Evolutionary conservation across 768 basidiomycete species (phyloP).

Genomic region (Butyriboletus loyo): DNA sequence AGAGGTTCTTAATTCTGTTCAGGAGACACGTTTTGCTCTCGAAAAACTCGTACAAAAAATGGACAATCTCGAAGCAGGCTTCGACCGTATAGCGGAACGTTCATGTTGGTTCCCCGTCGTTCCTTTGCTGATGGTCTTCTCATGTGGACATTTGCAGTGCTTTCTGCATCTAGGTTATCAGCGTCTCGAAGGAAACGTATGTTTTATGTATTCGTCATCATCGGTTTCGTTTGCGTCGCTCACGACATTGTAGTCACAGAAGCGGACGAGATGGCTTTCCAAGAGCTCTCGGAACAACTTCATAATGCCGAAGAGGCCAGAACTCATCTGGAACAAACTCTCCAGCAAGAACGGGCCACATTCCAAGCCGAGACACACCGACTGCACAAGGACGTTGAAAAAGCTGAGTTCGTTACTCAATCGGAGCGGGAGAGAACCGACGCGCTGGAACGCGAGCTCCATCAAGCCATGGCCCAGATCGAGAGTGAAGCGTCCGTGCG

Average conservation of each 20-base stretch:
- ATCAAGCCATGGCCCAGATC: conserved; percentile 56
- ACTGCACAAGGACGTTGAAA: conserved; percentile 45
- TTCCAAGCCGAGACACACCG: conserved; percentile 56
- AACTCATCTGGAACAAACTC: conserved; percentile 50
- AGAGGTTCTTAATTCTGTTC: conserved; percentile 52
- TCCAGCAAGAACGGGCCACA: conserved; percentile 55
- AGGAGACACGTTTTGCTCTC: conserved; percentile 57
- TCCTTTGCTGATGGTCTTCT: neutral
- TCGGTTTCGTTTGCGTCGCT: conserved; percentile 1
- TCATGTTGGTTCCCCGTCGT: conserved; percentile 52
- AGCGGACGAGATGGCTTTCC: conserved; percentile 71
- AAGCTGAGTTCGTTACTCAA: conserved; percentile 35
- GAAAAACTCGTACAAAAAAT: conserved; percentile 73
- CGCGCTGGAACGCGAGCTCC: conserved; percentile 61
- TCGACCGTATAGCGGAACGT: conserved; percentile 84
- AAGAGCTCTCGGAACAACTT: conserved; percentile 69
- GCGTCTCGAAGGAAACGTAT: conserved; percentile 69
- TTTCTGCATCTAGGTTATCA: conserved; percentile 71
- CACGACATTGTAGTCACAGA: conserved; percentile 51
- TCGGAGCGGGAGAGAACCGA: conserved; percentile 53
- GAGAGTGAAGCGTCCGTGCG: conserved; percentile 63
- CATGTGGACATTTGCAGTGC: conserved; percentile 44
- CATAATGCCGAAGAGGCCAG: conserved; percentile 56
- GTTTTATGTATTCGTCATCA: conserved; percentile 27
- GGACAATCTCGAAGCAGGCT: conserved; percentile 75